Base-by-base conservation (phyloP, 1,284 basidiomycete species). In the Irpex sp. region DNA sequence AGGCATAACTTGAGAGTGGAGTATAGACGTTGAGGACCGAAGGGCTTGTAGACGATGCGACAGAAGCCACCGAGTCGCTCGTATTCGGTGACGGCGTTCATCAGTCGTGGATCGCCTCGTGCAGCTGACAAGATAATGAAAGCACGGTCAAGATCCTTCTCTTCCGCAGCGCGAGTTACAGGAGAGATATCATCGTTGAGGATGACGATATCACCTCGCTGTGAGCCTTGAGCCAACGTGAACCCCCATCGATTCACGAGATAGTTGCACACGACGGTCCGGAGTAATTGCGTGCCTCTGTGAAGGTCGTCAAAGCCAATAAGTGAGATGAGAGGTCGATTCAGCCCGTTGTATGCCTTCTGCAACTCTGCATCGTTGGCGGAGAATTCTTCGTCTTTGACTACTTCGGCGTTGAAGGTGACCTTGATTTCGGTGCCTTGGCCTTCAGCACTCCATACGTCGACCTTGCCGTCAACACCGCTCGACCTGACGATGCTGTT, bases 371-470 rank as follows among this genome's bases (percentile, higher is more conserved):
- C 73, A 61, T 78, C 78, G 45, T 61, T 58, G 16, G 62, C 42
- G 58, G 78, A 64, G 58, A 72, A 73, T 54, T 80, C 71, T 28
- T 78, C 74, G 42, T 79, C 78, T 19, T 84, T 80, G 7, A 76
- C 72, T 9, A 82, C 72, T 66, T 94, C 91, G 28, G 93, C 91
- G 58, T 86, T 84, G 72, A 97, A 94, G 0, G 86, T 87, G 51
- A 97, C 86, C 66, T 90, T 90, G 73, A 98, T 94, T 71, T 97
- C 94, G 5, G 95, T 98, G n/a, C 95, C 95, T 57, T 88, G 80
- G 21, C 87, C 92, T 74, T 96, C 94, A 60, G 92, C 86, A 66
- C 91, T 93, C 84, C 87, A 87, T 7, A 95, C 91, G 66, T 94
- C 91, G 54, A 93, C 87, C 70, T 94, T 94, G 61, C 96, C 96